Evolutionary conservation across 2,329 filamentous ascomycete species (phyloP).

Genomic region (Chlorencoelia australis): DNA sequence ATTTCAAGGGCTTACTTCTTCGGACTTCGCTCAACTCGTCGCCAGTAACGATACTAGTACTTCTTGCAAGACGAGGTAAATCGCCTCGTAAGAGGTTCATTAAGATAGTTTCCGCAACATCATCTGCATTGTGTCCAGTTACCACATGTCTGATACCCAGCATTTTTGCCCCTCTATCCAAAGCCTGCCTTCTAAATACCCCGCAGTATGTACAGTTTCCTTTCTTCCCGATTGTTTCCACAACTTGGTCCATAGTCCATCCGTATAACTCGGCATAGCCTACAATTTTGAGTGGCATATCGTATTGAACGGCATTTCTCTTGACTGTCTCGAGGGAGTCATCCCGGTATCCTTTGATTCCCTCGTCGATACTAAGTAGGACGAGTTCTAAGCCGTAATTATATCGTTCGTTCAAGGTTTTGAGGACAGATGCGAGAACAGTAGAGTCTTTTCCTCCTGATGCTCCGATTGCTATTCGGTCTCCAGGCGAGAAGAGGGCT

Average conservation of each 20-base stretch:
- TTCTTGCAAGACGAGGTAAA: slow-evolving; percentile 73
- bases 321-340: slow-evolving; percentile 96
- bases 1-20: slow-evolving; percentile 92
- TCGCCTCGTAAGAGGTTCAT: slow-evolving; percentile 96
- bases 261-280: slow-evolving; percentile 92
- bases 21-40: slow-evolving; percentile 77
- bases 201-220: slow-evolving; percentile 99
- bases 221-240: slow-evolving; percentile 92
- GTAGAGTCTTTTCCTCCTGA: slow-evolving; percentile 97
- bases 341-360: slow-evolving; percentile 93
- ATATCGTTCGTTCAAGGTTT: slow-evolving; percentile 85
- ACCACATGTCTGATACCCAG: slow-evolving; percentile 87
- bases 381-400: slow-evolving; percentile 78
- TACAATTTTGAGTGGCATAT: slow-evolving; percentile 83
- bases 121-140: slow-evolving; percentile 95
- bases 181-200: slow-evolving; percentile 85
- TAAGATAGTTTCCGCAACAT: slow-evolving; percentile 91
- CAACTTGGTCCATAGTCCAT: slow-evolving; percentile 99
- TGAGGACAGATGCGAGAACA: slow-evolving; percentile 86
- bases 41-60: slow-evolving; percentile 81
- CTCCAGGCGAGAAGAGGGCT: slow-evolving; percentile 71
- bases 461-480: slow-evolving; percentile 86
- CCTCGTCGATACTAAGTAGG: slow-evolving; percentile 88
- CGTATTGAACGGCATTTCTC: slow-evolving; percentile 81
- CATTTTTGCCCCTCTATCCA: slow-evolving; percentile 84